Conservation (phyloP, 164 flowering plant genomes). For the Stephania japonica region DNA sequence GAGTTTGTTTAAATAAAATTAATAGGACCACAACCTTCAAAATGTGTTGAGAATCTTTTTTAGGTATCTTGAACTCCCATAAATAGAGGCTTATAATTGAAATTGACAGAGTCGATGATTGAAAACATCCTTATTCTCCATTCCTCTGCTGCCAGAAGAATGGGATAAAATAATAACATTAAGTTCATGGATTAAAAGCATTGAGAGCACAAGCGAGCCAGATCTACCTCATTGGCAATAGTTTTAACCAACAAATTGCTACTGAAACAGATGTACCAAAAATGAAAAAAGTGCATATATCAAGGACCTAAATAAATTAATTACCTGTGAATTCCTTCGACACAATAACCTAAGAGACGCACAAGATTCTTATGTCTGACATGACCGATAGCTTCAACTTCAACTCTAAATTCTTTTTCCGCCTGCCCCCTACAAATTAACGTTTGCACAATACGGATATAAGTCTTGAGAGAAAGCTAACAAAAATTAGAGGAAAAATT, state of each 20-base stretch:
- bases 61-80: too few species aligned
- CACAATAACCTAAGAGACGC: conserved; percentile 66
- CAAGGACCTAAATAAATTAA: conserved; percentile 8
- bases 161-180: not conserved
- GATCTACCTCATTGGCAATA: not conserved
- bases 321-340: conserved; percentile 76
- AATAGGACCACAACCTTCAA: too few species aligned
- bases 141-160: not conserved
- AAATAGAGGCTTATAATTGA: too few species aligned
- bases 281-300: not conserved
- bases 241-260: not conserved
- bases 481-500: not conserved
- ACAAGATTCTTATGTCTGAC: conserved; percentile 83
- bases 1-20: too few species aligned
- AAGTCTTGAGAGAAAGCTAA: not conserved
- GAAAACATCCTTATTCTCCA: too few species aligned
- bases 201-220: not conserved
- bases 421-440: conserved; percentile 60
- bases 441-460: conserved; percentile 4
- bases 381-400: conserved; percentile 83
- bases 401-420: conserved; percentile 74
- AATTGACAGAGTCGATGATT: too few species aligned
- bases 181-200: not conserved
- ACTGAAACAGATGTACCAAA: not conserved
- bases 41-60: too few species aligned